Percentiles rank a stretch among this genome's conserved stretches.
These are phyloP conservation scores for Nissolia schottii DNA, from an alignment of 306 rosid species.

Conservation along the genomic window DNA sequence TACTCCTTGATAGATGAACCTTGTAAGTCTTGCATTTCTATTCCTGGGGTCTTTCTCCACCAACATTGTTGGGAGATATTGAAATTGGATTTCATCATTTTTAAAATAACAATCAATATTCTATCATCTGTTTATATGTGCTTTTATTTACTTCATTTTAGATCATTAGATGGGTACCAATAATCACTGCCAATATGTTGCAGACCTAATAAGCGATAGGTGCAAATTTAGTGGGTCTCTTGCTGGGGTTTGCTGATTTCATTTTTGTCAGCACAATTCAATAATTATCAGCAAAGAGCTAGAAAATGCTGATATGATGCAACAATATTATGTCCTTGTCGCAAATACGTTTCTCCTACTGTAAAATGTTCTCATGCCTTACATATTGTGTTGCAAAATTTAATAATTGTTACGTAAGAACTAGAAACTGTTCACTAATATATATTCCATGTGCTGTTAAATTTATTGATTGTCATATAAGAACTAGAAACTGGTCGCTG, in stretches of 20 bases:
- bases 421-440: neutral
- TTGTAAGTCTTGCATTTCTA: conserved; percentile 47
- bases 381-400: neutral
- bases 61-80: neutral
- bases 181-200: neutral
- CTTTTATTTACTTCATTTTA: neutral
- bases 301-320: neutral
- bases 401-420: neutral
- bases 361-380: neutral
- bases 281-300: neutral
- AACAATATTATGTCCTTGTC: neutral
- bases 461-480: neutral
- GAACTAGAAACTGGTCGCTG: neutral
- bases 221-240: neutral
- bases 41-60: neutral
- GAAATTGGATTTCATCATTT: conserved; percentile 4
- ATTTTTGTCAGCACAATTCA: neutral
- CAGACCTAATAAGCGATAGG: neutral
- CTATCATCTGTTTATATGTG: neutral
- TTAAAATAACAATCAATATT: neutral
- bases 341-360: neutral
- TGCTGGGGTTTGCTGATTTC: conserved; percentile 1
- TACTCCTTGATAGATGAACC: conserved; percentile 56
- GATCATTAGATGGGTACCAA: neutral
- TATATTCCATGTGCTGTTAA: conserved; percentile 16